These are phyloP conservation scores for Calycina marina DNA, from an alignment of 2,329 filamentous ascomycete genomes.

Conservation along the genomic window DNA sequence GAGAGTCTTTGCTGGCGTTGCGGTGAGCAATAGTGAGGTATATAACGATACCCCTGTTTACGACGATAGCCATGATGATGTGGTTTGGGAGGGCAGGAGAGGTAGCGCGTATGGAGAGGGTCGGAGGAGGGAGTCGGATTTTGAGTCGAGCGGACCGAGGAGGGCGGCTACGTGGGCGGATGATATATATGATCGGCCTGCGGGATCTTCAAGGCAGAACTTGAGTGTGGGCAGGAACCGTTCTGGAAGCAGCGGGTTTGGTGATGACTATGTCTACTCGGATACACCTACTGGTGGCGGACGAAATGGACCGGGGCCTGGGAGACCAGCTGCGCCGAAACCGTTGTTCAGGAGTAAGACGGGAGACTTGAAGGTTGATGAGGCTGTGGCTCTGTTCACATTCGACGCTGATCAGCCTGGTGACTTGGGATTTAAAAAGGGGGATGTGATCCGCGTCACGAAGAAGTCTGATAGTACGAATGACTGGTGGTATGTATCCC, in stretches of 20 bases:
- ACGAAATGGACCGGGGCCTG: slow-evolving; percentile 38
- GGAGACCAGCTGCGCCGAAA: slow-evolving; percentile 75
- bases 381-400: slow-evolving; percentile 81
- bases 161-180: slow-evolving; percentile 62
- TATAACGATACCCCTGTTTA: slow-evolving; percentile 94
- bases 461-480: slow-evolving; percentile 90
- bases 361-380: slow-evolving; percentile 48
- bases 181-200: slow-evolving; percentile 52
- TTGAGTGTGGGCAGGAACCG: slow-evolving; percentile 11
- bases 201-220: slow-evolving; percentile 16
- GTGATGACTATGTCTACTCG: slow-evolving; percentile 39
- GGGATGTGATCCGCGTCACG: slow-evolving; percentile 84
- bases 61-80: slow-evolving; percentile 66
- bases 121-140: slow-evolving; percentile 34
- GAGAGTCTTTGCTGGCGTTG: slow-evolving; percentile 61
- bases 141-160: slow-evolving; percentile 40
- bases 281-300: slow-evolving; percentile 26
- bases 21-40: slow-evolving; percentile 44
- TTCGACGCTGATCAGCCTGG: slow-evolving; percentile 91
- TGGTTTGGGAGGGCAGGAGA: slow-evolving; percentile 66
- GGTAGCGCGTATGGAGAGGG: slow-evolving; percentile 61
- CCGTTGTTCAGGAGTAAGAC: slow-evolving; percentile 59
- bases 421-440: slow-evolving; percentile 92
- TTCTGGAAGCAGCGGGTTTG: slow-evolving; percentile 25
- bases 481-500: slow-evolving; percentile 67